Evolutionary conservation across 768 basidiomycete genomes (phyloP), one percentile per base, ranked within the genome.

Genomic region (Ramaria sp.): DNA sequence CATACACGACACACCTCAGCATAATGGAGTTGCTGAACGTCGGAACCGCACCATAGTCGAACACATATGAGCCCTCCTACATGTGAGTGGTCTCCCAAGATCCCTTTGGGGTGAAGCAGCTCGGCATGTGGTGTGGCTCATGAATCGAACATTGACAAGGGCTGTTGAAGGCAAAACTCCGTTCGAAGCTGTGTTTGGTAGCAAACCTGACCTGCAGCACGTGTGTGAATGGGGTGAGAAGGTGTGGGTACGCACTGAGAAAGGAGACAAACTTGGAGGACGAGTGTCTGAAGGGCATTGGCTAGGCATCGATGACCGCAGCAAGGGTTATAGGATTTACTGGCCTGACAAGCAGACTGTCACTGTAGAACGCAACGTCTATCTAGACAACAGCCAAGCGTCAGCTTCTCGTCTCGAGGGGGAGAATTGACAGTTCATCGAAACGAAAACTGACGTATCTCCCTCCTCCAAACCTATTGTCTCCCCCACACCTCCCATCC

Each of bases 11-110:
- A 74, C 72, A 0, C 75, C 71, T 0, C 63, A 73, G 3, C 72
- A 77, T 50, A 79, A 78, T 55, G 74, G 78, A 0, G 60, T 77
- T 15, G 71, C 75, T 0, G 71, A 79, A 62, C 62, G 69, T 7
- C 60, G 64, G 1, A 79, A 77, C 58, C 62, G 69, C 6, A 72
- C 69, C 0, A 60, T 74, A 10, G 17, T 71, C 2, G 69, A 76
- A 41, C 53, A 63, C 4, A 65, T 70, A 0, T 63, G 65, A 0
- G 70, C 75, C 0, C 54, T 78, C 58, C 53, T 77, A 3, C 69
- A 74, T 59, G 63, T 60, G 0, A 66, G 68, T 34, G 65, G 69
- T 0, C 57, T 60, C n/a, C 59, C 46, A 7, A 46, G 37, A n/a
- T 27, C n/a, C 22, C 30, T 57, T 15, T 57, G 55, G 55, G 47